phyloP scores from a whole-genome alignment of 2,329 filamentous ascomycete genomes.

The Cyphellophora attinorum region DNA sequence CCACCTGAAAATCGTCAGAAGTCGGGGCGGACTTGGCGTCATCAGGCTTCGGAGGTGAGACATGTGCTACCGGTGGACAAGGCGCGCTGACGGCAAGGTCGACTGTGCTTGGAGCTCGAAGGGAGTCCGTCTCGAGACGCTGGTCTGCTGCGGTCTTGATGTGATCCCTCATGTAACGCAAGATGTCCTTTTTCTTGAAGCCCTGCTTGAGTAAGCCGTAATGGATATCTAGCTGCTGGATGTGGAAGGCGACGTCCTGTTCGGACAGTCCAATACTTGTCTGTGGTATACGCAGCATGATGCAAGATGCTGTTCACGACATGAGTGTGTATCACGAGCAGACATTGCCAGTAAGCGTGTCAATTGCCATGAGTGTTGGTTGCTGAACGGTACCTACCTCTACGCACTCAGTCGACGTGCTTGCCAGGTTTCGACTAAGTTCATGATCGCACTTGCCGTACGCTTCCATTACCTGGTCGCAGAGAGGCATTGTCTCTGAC shows the following conservation, averaged over 20 bases:
- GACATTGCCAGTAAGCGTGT: too few relatives aligned
- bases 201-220: constrained; percentile 16
- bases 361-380: too few relatives aligned
- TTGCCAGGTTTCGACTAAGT: too few relatives aligned
- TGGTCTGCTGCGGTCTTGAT: constrained; percentile 3
- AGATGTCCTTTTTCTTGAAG: constrained; percentile 17
- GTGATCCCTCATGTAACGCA: constrained; percentile 13
- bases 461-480: too few relatives aligned
- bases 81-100: constrained; percentile 5
- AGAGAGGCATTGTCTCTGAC: too few relatives aligned
- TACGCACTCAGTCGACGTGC: too few relatives aligned
- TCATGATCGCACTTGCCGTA: too few relatives aligned
- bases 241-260: constrained; percentile 23
- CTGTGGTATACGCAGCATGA: constrained; percentile 26
- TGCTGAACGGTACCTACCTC: too few relatives aligned
- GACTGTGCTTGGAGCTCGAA: constrained; percentile 5
- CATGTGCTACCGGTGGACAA: neutral
- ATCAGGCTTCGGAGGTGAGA: neutral
- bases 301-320: neutral
- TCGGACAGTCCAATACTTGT: constrained; percentile 24
- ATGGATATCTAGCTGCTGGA: constrained; percentile 19
- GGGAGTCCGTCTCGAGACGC: neutral
- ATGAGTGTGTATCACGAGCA: too few relatives aligned
- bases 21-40: too few relatives aligned
- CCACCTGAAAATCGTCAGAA: too few relatives aligned